Evolutionary conservation across 163 green algal genomes (phyloP).

Genomic region (Scenedesmus sp.): DNA sequence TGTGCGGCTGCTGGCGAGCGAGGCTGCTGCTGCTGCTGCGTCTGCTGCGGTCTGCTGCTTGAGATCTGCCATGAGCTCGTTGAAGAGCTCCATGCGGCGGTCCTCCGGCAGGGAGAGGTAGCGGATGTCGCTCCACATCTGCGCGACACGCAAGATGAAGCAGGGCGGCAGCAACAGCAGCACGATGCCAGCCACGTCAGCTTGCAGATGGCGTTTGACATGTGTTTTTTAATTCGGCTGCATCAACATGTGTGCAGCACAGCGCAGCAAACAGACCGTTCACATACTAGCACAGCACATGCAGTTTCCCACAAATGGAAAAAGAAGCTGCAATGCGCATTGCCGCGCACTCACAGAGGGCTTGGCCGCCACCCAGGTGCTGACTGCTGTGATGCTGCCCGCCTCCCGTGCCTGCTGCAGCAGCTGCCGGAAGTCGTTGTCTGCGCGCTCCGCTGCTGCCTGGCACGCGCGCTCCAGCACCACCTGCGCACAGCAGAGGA

Average conservation of each 20-base stretch:
- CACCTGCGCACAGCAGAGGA: not conserved
- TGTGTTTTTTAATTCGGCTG: no score
- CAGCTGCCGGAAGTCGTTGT: conserved; percentile 48
- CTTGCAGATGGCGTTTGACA: no score
- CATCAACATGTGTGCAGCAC: not conserved
- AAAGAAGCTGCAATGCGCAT: not conserved
- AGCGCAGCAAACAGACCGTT: not conserved
- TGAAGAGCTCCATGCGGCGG: conserved; percentile 40
- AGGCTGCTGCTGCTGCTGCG: conserved; percentile 13
- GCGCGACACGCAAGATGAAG: not conserved
- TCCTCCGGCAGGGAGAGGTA: conserved; percentile 57
- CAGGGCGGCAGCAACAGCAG: not conserved
- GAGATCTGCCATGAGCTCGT: conserved; percentile 29
- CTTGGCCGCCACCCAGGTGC: conserved; percentile 23
- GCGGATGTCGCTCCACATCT: conserved; percentile 51
- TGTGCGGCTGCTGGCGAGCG: conserved; percentile 22
- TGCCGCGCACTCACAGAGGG: not conserved
- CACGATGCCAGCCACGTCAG: not conserved
- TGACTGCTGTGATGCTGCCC: conserved; percentile 17
- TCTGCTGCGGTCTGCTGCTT: not conserved
- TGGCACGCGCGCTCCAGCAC: conserved; percentile 43
- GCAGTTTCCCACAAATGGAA: not conserved
- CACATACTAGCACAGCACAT: not conserved
- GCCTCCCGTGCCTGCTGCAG: not conserved
- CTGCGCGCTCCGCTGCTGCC: conserved; percentile 41